These are phyloP conservation scores for Mycosphaerelloides madeirae DNA, from an alignment of 2,329 filamentous ascomycete genomes.

Conservation along the genomic window DNA sequence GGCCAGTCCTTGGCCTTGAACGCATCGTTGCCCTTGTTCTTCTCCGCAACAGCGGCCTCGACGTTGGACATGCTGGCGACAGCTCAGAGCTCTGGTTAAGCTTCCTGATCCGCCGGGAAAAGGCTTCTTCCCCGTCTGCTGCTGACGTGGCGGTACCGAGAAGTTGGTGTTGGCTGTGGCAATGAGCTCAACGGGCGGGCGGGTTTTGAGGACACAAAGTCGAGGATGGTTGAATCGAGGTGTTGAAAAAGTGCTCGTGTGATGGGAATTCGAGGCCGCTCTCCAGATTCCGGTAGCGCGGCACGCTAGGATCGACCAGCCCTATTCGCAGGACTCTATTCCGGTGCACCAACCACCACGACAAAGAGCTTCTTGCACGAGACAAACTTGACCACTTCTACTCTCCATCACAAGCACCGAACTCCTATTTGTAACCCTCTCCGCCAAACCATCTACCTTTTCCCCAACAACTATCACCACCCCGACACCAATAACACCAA, in stretches of 20 bases:
- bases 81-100: neutral
- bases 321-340: no score
- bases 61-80: conserved; percentile 25
- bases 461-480: no score
- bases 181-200: no score
- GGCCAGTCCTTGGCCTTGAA: conserved; percentile 86
- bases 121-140: no score
- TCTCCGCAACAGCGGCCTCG: conserved; percentile 64
- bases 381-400: neutral
- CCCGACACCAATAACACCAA: conserved; percentile 19
- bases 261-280: no score
- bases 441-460: neutral
- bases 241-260: no score
- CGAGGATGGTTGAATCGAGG: no score
- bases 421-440: conserved; percentile 1
- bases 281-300: no score
- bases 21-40: conserved; percentile 91
- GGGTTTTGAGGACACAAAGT: no score
- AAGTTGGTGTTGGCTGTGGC: neutral
- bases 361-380: neutral
- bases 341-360: no score
- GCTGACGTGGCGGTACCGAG: no score
- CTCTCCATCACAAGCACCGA: neutral
- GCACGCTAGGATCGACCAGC: no score
- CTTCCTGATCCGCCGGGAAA: neutral